Base-by-base conservation (phyloP, 176 grass and related monocot species). In the Chrysopogon serrulatus region DNA sequence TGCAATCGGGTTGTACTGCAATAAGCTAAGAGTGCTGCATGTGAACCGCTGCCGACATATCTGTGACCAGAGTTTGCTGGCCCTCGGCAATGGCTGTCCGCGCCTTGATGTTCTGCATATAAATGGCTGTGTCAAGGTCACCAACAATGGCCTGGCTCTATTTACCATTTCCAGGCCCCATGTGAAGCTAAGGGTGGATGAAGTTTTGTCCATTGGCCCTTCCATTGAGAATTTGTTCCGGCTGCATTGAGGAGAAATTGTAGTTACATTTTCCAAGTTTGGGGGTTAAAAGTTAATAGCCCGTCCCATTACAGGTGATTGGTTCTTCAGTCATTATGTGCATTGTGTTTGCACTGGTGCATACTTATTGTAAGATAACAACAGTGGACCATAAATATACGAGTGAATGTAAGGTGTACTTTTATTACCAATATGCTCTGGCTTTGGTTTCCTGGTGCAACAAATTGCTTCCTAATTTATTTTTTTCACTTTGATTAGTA, bases 31-130 rank as follows among this genome's bases (percentile, higher is more conserved):
- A 86, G 83, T 95, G 75, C 88, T 98, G 77, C 89, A 98, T 82
- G 90, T 91, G 42, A 95, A 90, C 79, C 90, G 88, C 23, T 95
- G 92, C 77, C 68, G 87, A 71, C 91, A 98, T 71, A 75, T 98
- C 8, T 91, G 86, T 44, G 78, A 98, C 48, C 82, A 82, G 77
- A 83, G 89, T 37, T 84, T 98, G 87, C 83, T 90, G 12, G 87
- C 87, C 51, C 88, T 98, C 18, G 16, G 72, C 26, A 74, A 90
- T 37, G 95, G 89, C 32, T 98, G 95, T 16, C 54, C 23, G 2
- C 26, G 68, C 31, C 87, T 93, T 56, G 82, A 91, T 81, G 87
- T 93, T 63, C 64, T 98, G 78, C 88, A 93, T 73, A 80, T 91
- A 35, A 68, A 88, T 82, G 90, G 92, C 10, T 95, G 91, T 66